Conservation (phyloP, 768 basidiomycete species). For the Kwoniella dejecticola region DNA sequence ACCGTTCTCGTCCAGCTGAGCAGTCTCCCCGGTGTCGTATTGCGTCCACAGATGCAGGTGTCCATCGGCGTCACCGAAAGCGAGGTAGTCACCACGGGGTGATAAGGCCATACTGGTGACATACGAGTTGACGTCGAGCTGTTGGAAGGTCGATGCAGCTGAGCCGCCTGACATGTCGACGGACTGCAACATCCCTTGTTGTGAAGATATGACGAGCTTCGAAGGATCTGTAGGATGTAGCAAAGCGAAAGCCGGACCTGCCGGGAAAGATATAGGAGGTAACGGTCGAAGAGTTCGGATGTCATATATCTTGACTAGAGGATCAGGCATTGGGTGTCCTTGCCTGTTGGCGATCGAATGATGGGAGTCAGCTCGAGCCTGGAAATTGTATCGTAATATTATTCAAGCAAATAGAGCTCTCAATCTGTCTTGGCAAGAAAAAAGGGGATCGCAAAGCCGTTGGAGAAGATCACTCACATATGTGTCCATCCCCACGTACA, state of each 20-base stretch:
- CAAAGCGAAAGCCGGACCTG: constrained; percentile 82
- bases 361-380: too few relatives aligned
- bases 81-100: constrained; percentile 84
- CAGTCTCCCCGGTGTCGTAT: constrained; percentile 61
- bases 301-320: constrained; percentile 90
- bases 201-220: constrained; percentile 72
- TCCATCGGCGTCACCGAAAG: constrained; percentile 87
- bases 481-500: constrained; percentile 85
- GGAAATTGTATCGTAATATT: too few relatives aligned
- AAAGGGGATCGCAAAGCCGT: too few relatives aligned
- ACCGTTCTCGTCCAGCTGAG: constrained; percentile 23
- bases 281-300: constrained; percentile 78
- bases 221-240: constrained; percentile 74
- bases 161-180: constrained; percentile 64
- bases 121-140: constrained; percentile 61
- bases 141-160: constrained; percentile 22
- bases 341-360: constrained; percentile 68
- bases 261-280: constrained; percentile 81
- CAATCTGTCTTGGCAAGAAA: too few relatives aligned
- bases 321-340: constrained; percentile 83
- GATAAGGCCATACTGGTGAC: constrained; percentile 79
- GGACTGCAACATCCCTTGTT: constrained; percentile 79
- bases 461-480: constrained; percentile 63
- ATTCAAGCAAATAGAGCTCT: neutral
- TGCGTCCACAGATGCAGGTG: constrained; percentile 76